phyloP scores from a whole-genome alignment of 352 stramenopile species.

The Pythium apleroticum region DNA sequence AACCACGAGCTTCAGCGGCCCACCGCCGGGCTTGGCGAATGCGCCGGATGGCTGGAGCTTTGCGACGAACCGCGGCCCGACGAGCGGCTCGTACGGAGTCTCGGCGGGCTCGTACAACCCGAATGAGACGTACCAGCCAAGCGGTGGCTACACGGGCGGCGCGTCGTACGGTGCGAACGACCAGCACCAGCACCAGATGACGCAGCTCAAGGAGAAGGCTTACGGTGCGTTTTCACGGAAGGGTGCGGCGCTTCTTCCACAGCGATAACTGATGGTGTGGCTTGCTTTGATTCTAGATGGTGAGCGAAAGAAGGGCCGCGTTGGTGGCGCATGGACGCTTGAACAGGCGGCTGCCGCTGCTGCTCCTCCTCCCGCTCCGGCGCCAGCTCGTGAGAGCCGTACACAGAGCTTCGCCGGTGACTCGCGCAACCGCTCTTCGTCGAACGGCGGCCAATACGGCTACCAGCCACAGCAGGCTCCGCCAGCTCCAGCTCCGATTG shows the following conservation, averaged over 20 bases:
- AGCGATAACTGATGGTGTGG: neutral
- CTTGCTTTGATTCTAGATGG: constrained; percentile 39
- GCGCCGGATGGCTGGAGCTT: constrained; percentile 83
- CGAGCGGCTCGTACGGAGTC: constrained; percentile 61
- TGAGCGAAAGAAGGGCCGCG: constrained; percentile 82
- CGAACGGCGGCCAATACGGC: constrained; percentile 44
- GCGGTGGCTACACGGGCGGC: constrained; percentile 52
- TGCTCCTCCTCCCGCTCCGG: constrained; percentile 19
- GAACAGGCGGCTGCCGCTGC: constrained; percentile 25
- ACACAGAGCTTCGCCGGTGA: constrained; percentile 48
- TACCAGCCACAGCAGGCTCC: constrained; percentile 39
- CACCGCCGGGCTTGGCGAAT: constrained; percentile 67
- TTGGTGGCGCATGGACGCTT: constrained; percentile 67
- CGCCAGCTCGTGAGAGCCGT: constrained; percentile 37
- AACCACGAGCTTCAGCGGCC: constrained; percentile 43
- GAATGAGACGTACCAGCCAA: constrained; percentile 74
- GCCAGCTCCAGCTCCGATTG: constrained; percentile 8
- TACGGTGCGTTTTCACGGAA: constrained; percentile 57
- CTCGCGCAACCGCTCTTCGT: constrained; percentile 23
- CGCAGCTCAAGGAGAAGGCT: constrained; percentile 73
- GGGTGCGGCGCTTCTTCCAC: neutral
- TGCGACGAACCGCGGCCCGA: constrained; percentile 81
- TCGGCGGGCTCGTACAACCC: constrained; percentile 71
- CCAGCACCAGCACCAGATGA: constrained; percentile 56
- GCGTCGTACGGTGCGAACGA: constrained; percentile 45